Base-by-base conservation (phyloP, 305 asterid genomes). In the Fraxinus greggii region DNA sequence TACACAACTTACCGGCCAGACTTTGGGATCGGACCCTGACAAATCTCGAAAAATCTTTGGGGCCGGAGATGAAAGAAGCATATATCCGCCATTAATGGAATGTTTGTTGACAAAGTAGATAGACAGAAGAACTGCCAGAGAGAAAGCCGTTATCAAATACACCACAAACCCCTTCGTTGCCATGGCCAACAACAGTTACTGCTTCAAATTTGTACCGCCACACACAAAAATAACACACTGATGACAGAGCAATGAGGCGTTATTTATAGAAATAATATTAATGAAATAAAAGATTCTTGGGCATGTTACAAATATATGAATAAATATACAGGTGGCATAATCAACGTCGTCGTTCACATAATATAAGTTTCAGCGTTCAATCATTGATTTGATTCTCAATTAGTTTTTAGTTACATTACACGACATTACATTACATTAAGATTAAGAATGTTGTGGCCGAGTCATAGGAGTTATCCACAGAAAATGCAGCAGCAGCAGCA, bases 1-100 rank as follows among this genome's bases (percentile, higher is more conserved):
- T 51, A 51, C 3, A 56, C 12, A 19, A 90, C 95, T 76, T 83
- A 96, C 99, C 21, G 99, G 99, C 99, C 99, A 96, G 73, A 83
- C 83, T 82, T 83, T 84, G 63, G 81, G 82, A 23, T 90, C 92
- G 79, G 99, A 90, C 84, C 92, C 94, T 76, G 42, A 10, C 3
- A 7, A 15, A 28, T 69, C 29, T 65, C 12, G 19, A 0, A 65
- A 65, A 63, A 77, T 54, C 78, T 59, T 65, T 12, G 87, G 76
- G 78, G 82, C 48, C 4, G 89, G 70, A 15, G 88, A 81, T 0
- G 84, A 82, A 69, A 82, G 87, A 75, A 81, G 80, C 74, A 69
- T 63, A 51, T 51, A 51, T 51, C 84, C 86, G 77, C 81, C 89
- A 79, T 86, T 56, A 10, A 85, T 72, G 48, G 78, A 84, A 83